phyloP scores from a whole-genome alignment of 768 basidiomycete species.

The Crassisporium funariophilum region DNA sequence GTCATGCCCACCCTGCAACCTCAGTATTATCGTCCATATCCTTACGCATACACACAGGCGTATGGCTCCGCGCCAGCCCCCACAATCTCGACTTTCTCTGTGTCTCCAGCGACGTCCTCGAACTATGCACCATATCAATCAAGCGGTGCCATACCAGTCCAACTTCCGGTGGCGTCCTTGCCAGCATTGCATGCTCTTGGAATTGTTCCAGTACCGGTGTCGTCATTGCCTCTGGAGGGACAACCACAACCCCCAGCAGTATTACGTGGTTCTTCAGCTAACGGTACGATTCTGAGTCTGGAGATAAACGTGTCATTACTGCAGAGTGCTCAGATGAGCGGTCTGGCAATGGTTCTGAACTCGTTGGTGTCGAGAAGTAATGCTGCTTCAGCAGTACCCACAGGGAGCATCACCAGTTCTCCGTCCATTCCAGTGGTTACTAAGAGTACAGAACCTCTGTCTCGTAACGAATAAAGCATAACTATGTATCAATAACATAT shows the following conservation, averaged over 20 bases:
- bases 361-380: constrained; percentile 59
- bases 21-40: constrained; percentile 66
- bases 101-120: constrained; percentile 29
- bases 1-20: constrained; percentile 38
- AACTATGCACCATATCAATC: constrained; percentile 38
- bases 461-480: neutral
- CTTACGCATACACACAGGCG: constrained; percentile 65
- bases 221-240: constrained; percentile 51
- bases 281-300: constrained; percentile 71
- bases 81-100: constrained; percentile 36
- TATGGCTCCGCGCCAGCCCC: constrained; percentile 44
- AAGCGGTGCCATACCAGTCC: constrained; percentile 59
- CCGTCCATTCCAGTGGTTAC: constrained; percentile 5
- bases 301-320: constrained; percentile 79
- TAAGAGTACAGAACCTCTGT: neutral
- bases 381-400: constrained; percentile 13
- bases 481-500: no score
- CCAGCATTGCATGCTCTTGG: constrained; percentile 71
- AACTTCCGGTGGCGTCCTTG: constrained; percentile 67
- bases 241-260: constrained; percentile 77
- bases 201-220: constrained; percentile 67
- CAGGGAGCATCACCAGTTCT: constrained; percentile 10
- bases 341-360: constrained; percentile 70
- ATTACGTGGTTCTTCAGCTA: constrained; percentile 67
- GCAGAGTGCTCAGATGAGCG: constrained; percentile 77